Evolutionary conservation across 345 rosid genomes (phyloP).

Genomic region (Salix viminalis): DNA sequence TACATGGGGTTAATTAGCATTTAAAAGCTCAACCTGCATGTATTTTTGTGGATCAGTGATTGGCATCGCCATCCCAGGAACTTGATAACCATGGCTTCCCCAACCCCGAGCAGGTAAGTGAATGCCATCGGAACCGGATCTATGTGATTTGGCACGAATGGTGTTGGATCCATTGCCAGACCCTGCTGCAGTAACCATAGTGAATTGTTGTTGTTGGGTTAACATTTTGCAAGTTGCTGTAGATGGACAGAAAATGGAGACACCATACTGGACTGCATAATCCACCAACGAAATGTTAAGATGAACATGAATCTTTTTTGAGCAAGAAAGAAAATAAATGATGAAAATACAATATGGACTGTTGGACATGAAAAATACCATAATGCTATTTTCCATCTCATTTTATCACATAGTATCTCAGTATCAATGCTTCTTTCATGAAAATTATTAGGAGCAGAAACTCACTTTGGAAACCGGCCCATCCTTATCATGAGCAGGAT

Average conservation of each 20-base stretch:
- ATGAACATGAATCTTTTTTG: no score
- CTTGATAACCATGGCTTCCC: constrained; percentile 28
- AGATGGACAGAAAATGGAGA: constrained; percentile 20
- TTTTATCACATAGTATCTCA: not conserved
- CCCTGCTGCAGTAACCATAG: not conserved
- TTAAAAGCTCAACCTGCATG: constrained; percentile 34
- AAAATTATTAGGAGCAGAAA: constrained; percentile 5
- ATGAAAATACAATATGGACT: no score
- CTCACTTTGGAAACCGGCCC: constrained; percentile 26
- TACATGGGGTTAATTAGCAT: constrained; percentile 3
- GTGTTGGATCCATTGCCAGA: constrained; percentile 11
- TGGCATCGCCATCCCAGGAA: constrained; percentile 33
- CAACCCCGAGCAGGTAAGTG: constrained; percentile 16
- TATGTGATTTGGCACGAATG: constrained; percentile 12
- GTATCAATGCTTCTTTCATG: not conserved
- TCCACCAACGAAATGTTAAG: not conserved
- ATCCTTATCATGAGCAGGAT: constrained; percentile 9
- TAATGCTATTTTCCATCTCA: no score
- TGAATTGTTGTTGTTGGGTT: constrained; percentile 10
- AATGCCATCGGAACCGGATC: constrained; percentile 19
- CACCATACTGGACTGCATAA: constrained; percentile 49
- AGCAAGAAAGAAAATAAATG: no score
- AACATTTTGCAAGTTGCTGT: constrained; percentile 52
- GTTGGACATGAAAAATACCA: not conserved
- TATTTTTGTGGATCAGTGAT: constrained; percentile 19